Conservation (phyloP, 2,329 filamentous ascomycete genomes). For the Niveomyces coronatus region DNA sequence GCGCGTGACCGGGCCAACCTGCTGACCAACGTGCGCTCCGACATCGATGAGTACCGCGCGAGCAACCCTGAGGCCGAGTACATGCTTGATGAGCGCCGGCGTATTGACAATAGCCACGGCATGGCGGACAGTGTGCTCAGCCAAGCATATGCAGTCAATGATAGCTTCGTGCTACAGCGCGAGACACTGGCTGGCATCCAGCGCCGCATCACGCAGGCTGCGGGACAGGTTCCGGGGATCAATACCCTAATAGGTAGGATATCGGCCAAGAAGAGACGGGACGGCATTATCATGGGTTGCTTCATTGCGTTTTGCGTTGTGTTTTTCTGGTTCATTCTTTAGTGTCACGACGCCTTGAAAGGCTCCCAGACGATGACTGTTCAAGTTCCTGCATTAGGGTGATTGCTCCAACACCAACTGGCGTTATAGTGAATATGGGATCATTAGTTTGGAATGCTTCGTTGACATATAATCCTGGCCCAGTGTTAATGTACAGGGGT, state of each 20-base stretch:
- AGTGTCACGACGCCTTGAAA: background rate
- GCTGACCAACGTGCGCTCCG: constrained; percentile 78
- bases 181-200: constrained; percentile 86
- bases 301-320: constrained; percentile 92
- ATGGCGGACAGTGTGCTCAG: constrained; percentile 84
- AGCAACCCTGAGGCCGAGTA: constrained; percentile 85
- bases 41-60: constrained; percentile 81
- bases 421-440: background rate
- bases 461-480: too few relatives aligned
- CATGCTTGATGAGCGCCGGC: constrained; percentile 82
- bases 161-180: constrained; percentile 77
- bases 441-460: too few relatives aligned
- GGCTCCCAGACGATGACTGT: too few relatives aligned
- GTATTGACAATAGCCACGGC: constrained; percentile 81
- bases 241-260: constrained; percentile 89
- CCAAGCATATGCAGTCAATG: constrained; percentile 94
- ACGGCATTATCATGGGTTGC: constrained; percentile 82
- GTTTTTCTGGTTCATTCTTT: constrained; percentile 67
- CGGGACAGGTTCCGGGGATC: constrained; percentile 84
- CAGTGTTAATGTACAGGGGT: too few relatives aligned
- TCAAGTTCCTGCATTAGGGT: too few relatives aligned
- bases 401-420: too few relatives aligned
- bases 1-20: constrained; percentile 83
- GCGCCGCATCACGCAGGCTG: constrained; percentile 77
- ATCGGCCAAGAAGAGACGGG: constrained; percentile 85